phyloP scores from a whole-genome alignment of 129 eudicot species.

The Flaveria ramosissima region DNA sequence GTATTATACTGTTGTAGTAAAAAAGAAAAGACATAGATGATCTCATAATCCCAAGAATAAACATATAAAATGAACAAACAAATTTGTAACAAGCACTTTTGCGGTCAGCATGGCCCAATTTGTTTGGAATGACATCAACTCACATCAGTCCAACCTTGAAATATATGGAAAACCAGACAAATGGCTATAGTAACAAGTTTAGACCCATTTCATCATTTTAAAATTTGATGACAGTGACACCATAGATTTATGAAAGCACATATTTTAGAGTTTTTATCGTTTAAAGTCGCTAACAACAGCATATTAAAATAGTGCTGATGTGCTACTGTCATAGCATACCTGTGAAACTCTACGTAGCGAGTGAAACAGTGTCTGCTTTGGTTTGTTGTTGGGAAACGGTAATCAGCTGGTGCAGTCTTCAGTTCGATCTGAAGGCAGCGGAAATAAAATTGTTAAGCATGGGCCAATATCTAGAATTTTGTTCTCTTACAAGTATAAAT shows the following conservation, averaged over 20 bases:
- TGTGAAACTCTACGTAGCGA: conserved; percentile 88
- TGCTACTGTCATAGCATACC: conserved; percentile 34
- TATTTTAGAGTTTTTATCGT: not conserved
- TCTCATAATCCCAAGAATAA: not conserved
- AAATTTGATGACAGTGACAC: not conserved
- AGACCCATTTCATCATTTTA: not conserved
- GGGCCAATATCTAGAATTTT: not conserved
- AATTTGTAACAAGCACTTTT: not conserved
- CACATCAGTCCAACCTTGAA: not conserved
- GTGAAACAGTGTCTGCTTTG: conserved; percentile 91
- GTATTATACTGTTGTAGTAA: not conserved
- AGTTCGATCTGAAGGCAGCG: conserved; percentile 57
- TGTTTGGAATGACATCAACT: not conserved
- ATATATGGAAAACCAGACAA: not conserved
- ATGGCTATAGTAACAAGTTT: not conserved
- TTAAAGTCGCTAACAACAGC: not conserved
- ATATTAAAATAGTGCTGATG: not conserved
- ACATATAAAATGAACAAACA: not conserved
- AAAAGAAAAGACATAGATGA: not conserved
- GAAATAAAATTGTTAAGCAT: not conserved
- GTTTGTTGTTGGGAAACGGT: conserved; percentile 87
- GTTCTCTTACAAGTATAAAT: not conserved
- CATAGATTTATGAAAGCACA: not conserved
- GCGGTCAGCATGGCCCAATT: not conserved
- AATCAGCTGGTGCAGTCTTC: conserved; percentile 91